phyloP scores from a whole-genome alignment of 2,329 filamentous ascomycete species.

The Ophiocordyceps camponoti-rufipedis region DNA sequence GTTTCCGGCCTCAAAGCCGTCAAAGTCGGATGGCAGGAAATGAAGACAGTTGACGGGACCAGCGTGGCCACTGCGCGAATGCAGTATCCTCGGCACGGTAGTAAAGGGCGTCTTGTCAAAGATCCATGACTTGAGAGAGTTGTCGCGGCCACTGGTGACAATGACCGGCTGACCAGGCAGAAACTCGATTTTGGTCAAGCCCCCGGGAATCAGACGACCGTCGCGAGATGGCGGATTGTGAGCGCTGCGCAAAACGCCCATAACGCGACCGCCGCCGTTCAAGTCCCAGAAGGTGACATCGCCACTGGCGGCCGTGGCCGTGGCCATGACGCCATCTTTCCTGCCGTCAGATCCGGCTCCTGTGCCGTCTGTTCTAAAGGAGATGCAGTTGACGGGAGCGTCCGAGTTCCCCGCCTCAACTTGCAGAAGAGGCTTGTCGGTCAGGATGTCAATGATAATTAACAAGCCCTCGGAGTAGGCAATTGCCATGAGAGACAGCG shows the following conservation, averaged over 20 bases:
- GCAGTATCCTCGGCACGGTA: conserved; percentile 66
- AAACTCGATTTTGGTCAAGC: conserved; percentile 79
- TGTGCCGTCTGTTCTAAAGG: conserved; percentile 76
- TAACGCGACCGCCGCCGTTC: conserved; percentile 71
- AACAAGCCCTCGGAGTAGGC: conserved; percentile 68
- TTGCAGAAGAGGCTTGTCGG: conserved; percentile 54
- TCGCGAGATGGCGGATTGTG: conserved; percentile 55
- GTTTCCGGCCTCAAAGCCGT: conserved; percentile 71
- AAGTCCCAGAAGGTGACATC: conserved; percentile 96
- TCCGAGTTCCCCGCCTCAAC: conserved; percentile 48
- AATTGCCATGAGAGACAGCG: conserved; percentile 70
- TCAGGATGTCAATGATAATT: conserved; percentile 63
- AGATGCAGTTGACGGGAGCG: conserved; percentile 59
- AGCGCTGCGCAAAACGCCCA: conserved; percentile 71
- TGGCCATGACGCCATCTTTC: conserved; percentile 84
- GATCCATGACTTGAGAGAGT: conserved; percentile 90
- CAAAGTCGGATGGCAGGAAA: conserved; percentile 76
- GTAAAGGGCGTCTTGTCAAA: conserved; percentile 88
- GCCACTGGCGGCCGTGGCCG: conserved; percentile 57
- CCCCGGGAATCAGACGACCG: conserved; percentile 43
- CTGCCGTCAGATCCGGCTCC: conserved; percentile 79
- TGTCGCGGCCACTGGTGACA: conserved; percentile 79
- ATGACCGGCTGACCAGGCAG: conserved; percentile 77
- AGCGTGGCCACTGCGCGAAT: conserved; percentile 75
- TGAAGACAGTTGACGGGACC: conserved; percentile 65